phyloP scores from a whole-genome alignment of 805 yeast species.

The Sugiyamaella qingdaonensis region DNA sequence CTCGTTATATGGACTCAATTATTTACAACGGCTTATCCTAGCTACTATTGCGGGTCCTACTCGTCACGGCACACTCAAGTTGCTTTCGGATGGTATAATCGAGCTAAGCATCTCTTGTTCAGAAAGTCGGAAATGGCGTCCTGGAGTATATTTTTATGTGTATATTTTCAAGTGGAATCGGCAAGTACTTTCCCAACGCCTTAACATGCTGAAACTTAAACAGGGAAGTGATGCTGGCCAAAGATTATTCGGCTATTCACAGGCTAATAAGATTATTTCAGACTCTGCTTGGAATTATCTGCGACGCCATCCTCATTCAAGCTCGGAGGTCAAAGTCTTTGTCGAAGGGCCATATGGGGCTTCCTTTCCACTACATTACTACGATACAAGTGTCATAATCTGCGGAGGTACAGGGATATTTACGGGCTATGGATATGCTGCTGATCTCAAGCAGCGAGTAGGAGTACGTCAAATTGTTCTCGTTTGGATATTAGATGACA shows the following conservation, averaged over 20 bases:
- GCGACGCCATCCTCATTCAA: conserved; percentile 9
- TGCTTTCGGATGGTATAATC: conserved; percentile 18
- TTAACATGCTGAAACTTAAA: conserved; percentile 38
- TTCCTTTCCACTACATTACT: conserved; percentile 1
- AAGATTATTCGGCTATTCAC: neutral
- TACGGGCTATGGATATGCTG: conserved; percentile 8
- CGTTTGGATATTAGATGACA: conserved; percentile 48
- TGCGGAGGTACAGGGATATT: conserved; percentile 12
- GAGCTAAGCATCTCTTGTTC: conserved; percentile 37
- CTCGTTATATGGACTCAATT: conserved; percentile 68
- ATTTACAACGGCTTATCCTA: conserved; percentile 52
- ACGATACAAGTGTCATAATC: conserved; percentile 3
- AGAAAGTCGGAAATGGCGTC: conserved; percentile 42
- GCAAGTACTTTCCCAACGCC: conserved; percentile 74
- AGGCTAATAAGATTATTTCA: neutral
- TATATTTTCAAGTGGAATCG: conserved; percentile 49
- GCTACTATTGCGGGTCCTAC: conserved; percentile 51
- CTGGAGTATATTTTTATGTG: conserved; percentile 56
- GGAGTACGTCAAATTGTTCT: conserved; percentile 22
- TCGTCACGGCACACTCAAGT: conserved; percentile 25
- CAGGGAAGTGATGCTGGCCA: neutral
- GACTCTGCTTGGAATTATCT: conserved; percentile 9
- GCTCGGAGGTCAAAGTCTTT: neutral
- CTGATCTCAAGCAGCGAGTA: conserved; percentile 4
- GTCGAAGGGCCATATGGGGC: conserved; percentile 12